These are phyloP conservation scores for Platanthera zijinensis DNA, from an alignment of 106 monocot species.

Conservation along the genomic window DNA sequence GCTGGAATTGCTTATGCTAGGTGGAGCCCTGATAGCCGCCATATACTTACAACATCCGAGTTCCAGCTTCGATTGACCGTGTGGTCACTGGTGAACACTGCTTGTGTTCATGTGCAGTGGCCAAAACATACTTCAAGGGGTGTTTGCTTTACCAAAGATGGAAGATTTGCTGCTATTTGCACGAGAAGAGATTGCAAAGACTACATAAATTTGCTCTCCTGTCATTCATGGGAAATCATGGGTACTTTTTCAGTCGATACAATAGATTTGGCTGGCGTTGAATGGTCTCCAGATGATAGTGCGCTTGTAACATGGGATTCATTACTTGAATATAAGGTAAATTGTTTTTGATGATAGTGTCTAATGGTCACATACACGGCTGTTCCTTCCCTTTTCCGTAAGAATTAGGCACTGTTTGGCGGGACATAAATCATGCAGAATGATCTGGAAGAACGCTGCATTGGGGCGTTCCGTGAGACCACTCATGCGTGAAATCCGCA, in stretches of 20 bases:
- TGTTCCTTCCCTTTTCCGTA: neutral
- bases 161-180: constrained; percentile 93
- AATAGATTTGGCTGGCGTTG: constrained; percentile 71
- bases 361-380: neutral
- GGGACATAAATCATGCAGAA: too few species aligned
- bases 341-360: neutral
- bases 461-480: too few species aligned
- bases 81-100: constrained; percentile 91
- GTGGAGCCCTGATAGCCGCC: constrained; percentile 99
- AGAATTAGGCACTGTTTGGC: neutral
- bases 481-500: too few species aligned
- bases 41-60: constrained; percentile 91
- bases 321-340: constrained; percentile 89
- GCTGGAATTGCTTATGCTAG: constrained; percentile 91
- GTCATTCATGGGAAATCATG: constrained; percentile 95
- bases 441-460: too few species aligned
- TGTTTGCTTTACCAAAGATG: constrained; percentile 89
- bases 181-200: constrained; percentile 91
- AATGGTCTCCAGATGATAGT: constrained; percentile 98
- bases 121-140: constrained; percentile 78
- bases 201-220: constrained; percentile 83
- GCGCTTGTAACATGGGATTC: constrained; percentile 93
- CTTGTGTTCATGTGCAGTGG: constrained; percentile 91
- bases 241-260: constrained; percentile 85
- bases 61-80: constrained; percentile 96